Evolutionary conservation across 1,139 yeast species (phyloP).

Genomic region (Debaryomyces fabryi): DNA sequence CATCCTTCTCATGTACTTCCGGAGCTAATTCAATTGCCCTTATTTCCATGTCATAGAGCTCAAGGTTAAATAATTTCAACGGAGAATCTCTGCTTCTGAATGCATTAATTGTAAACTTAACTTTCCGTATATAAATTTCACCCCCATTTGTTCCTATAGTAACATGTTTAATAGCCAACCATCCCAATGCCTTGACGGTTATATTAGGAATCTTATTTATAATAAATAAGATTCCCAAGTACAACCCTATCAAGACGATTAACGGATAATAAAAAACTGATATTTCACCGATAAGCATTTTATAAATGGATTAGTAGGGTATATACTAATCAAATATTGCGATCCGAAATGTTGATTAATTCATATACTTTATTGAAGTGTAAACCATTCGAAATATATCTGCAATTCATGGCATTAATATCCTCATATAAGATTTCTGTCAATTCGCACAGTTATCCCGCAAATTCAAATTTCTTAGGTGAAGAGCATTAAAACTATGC

Average conservation of each 20-base stretch:
- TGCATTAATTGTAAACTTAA: slow-evolving; percentile 31
- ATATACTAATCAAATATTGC: neutral
- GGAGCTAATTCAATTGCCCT: neutral
- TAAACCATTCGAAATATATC: neutral
- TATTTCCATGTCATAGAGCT: slow-evolving; percentile 30
- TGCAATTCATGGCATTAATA: neutral
- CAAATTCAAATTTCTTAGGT: neutral
- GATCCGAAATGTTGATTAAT: neutral
- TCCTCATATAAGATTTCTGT: neutral
- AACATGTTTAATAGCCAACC: slow-evolving; percentile 37
- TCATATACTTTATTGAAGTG: neutral
- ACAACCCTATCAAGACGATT: neutral
- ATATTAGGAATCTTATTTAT: slow-evolving; percentile 38
- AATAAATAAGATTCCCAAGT: slow-evolving; percentile 2
- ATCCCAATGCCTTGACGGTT: slow-evolving; percentile 38
- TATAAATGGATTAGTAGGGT: neutral
- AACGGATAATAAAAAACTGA: slow-evolving; percentile 1
- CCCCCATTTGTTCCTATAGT: slow-evolving; percentile 23
- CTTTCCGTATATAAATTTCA: slow-evolving; percentile 23
- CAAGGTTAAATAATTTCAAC: slow-evolving; percentile 35
- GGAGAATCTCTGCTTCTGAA: slow-evolving; percentile 29
- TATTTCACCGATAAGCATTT: neutral
- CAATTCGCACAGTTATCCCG: neutral
- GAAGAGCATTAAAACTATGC: neutral
- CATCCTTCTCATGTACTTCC: neutral